These are phyloP conservation scores for Tardiomyces depauwii DNA, from an alignment of 1,139 yeast genomes.

Conservation along the genomic window DNA sequence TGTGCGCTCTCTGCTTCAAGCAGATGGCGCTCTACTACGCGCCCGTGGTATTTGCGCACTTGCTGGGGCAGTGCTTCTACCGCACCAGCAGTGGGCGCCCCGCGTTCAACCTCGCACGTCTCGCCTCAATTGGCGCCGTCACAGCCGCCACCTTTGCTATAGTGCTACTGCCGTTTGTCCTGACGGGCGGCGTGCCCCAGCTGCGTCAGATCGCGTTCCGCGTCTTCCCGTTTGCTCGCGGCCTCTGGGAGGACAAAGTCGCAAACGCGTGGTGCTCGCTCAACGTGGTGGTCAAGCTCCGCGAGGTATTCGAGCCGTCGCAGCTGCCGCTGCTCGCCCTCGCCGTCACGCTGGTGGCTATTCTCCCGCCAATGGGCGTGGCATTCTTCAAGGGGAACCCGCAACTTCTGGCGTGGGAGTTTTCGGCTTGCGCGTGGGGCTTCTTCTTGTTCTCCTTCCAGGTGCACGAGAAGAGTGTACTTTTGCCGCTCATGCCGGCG, in stretches of 20 bases:
- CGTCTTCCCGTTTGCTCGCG: conserved; percentile 86
- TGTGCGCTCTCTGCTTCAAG: conserved; percentile 69
- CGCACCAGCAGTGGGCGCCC: conserved; percentile 19
- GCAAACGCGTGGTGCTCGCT: conserved; percentile 96
- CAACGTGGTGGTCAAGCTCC: conserved; percentile 66
- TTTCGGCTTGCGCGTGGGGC: conserved; percentile 77
- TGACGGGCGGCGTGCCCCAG: conserved; percentile 24
- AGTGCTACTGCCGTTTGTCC: conserved; percentile 52
- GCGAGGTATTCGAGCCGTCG: conserved; percentile 38
- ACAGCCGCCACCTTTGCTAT: conserved; percentile 45
- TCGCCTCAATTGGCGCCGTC: conserved; percentile 50
- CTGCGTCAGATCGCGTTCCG: conserved; percentile 43
- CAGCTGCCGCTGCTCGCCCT: conserved; percentile 57
- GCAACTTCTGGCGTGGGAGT: conserved; percentile 53
- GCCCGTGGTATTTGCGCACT: conserved; percentile 73
- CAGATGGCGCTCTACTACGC: conserved; percentile 95
- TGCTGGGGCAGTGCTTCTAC: conserved; percentile 40
- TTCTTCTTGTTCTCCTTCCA: conserved; percentile 88
- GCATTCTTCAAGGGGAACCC: conserved; percentile 37
- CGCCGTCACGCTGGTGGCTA: conserved; percentile 49
- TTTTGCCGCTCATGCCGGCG: conserved; percentile 80
- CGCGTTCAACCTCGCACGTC: conserved; percentile 29
- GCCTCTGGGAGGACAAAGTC: conserved; percentile 95
- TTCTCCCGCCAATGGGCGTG: conserved; percentile 52
- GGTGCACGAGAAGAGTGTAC: conserved; percentile 87